Evolutionary conservation across 768 basidiomycete species (phyloP), one percentile per base, ranked within the genome.

Genomic region (Nidularia pulvinata): DNA sequence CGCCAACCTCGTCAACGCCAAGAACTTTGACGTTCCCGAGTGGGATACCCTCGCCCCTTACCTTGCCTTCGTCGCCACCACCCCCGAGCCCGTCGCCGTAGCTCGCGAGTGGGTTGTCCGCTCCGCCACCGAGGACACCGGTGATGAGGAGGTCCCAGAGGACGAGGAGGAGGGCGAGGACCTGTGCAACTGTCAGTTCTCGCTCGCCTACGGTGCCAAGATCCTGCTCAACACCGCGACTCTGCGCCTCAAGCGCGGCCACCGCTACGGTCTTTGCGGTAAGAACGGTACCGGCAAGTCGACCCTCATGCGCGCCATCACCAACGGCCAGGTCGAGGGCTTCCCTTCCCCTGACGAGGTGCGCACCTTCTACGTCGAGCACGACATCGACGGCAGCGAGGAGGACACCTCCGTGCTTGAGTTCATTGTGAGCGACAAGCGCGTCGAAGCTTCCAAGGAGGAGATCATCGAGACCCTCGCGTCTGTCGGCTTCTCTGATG

Each of bases 241-340:
- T 58, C 91, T 98, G 71, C 93, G 95, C 70, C 91, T 98, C 70
- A 97, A 96, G 83, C 94, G 95, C 75, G 95, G 95, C 52, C 93
- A 97, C 78, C 94, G 95, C 69, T 98, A 98, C 72, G 95, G 95
- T 84, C 88, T 98, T 34, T 96, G 94, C 70, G 95, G 95, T 71
- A 92, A 95, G 79, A 98, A 98, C 75, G 95, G 95, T 85, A 95
- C 95, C 66, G 95, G 95, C 64, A 98, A 98, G 82, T 93, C 91
- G 1, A 93, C 91, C 30, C 84, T 93, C 69, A 93, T 94, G 92
- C 86, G 91, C 59, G 91, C 92, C 57, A 94, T 94, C 71, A 91
- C 86, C 74, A 94, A 93, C 64, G 92, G 90, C 55, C 95, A 98
- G 76, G 95, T 98, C 62, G 95, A 98, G 66, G 95, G 95, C 63